Evolutionary conservation across 1,284 basidiomycete species (phyloP).

Genomic region (Agaricales sp.): DNA sequence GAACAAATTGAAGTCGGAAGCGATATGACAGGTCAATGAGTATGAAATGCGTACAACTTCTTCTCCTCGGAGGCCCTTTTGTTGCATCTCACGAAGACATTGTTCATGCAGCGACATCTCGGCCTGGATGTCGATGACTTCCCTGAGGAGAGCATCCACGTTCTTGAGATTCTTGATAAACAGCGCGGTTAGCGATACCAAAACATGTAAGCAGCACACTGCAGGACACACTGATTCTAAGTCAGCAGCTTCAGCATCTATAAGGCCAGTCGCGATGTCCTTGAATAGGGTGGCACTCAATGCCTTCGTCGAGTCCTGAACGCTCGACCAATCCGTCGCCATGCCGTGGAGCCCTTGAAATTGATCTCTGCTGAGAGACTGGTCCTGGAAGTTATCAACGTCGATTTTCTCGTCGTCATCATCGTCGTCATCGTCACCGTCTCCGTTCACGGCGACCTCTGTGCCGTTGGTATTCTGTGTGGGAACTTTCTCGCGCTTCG

Average conservation of each 20-base stretch:
- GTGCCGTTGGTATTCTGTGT: slow-evolving; percentile 16
- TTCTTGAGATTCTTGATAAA: slow-evolving; percentile 37
- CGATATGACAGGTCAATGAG: slow-evolving; percentile 2
- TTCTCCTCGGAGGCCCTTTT: slow-evolving; percentile 41
- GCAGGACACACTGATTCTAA: slow-evolving; percentile 39
- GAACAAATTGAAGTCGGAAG: no score
- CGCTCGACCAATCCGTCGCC: slow-evolving; percentile 46
- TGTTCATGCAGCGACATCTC: slow-evolving; percentile 47
- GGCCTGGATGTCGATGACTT: slow-evolving; percentile 52
- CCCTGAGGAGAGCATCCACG: slow-evolving; percentile 55
- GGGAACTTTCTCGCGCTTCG: slow-evolving; percentile 34
- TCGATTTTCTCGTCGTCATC: slow-evolving; percentile 32
- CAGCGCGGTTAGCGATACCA: slow-evolving; percentile 3
- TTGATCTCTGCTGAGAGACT: slow-evolving; percentile 45
- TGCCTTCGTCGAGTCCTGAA: slow-evolving; percentile 16
- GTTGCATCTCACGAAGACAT: slow-evolving; percentile 43
- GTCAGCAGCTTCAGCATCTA: slow-evolving; percentile 57
- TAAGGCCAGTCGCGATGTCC: slow-evolving; percentile 38
- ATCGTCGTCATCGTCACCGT: slow-evolving; percentile 23
- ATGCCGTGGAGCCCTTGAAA: slow-evolving; percentile 42
- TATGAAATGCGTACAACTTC: slow-evolving; percentile 10
- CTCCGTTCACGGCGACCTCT: slow-evolving; percentile 12
- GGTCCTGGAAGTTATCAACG: slow-evolving; percentile 45
- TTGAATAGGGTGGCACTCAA: slow-evolving; percentile 33
- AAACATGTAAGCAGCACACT: slow-evolving; percentile 6